Evolutionary conservation across 805 yeast species (phyloP).

Genomic region (Saccharomycopsis fermentans): DNA sequence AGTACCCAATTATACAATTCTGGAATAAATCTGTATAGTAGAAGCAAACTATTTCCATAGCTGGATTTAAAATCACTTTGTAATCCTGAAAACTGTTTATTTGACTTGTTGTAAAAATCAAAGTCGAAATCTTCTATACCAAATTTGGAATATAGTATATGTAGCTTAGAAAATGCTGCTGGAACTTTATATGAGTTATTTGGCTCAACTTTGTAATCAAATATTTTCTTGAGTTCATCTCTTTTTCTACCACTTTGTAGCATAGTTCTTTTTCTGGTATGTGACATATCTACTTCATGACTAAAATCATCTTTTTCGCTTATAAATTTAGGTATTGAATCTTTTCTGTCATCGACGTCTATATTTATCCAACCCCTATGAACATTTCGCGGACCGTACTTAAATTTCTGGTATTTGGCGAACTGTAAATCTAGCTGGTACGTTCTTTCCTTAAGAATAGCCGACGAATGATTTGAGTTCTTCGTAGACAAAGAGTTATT

Average conservation of each 20-base stretch:
- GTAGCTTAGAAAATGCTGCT: constrained; percentile 62
- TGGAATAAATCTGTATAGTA: constrained; percentile 70
- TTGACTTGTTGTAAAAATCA: constrained; percentile 53
- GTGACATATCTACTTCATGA: neutral
- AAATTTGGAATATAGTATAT: constrained; percentile 74
- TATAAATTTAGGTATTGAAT: constrained; percentile 42
- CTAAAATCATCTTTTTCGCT: constrained; percentile 35
- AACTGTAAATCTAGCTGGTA: neutral
- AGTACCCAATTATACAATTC: constrained; percentile 58
- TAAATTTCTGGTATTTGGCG: constrained; percentile 40
- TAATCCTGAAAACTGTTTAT: constrained; percentile 68
- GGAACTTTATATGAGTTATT: constrained; percentile 31
- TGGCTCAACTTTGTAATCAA: constrained; percentile 10
- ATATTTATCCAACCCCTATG: constrained; percentile 31
- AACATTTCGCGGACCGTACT: constrained; percentile 47
- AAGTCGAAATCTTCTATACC: constrained; percentile 95
- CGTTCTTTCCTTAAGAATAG: constrained; percentile 1
- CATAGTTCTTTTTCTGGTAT: neutral
- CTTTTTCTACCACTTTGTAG: neutral
- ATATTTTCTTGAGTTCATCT: constrained; percentile 3
- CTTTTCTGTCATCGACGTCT: constrained; percentile 26
- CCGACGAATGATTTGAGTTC: neutral
- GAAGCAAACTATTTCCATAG: constrained; percentile 67
- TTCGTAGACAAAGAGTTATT: constrained; percentile 20
- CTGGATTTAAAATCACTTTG: constrained; percentile 80